These are phyloP conservation scores for Cryptococcus sp. DNA, from an alignment of 1,284 basidiomycete genomes.

Conservation along the genomic window DNA sequence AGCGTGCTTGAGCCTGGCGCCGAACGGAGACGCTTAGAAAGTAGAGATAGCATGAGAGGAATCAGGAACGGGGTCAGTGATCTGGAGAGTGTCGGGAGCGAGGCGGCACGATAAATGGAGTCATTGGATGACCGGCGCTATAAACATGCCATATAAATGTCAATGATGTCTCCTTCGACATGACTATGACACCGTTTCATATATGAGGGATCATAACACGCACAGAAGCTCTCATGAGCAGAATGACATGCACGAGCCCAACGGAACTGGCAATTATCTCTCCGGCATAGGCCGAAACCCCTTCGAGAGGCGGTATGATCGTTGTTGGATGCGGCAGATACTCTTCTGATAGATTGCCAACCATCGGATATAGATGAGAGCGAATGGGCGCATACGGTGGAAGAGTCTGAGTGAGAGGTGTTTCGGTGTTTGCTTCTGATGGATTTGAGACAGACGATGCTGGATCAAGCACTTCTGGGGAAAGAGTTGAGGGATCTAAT, in stretches of 20 bases:
- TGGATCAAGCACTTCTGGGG: conserved; percentile 40
- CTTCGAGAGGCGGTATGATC: conserved; percentile 38
- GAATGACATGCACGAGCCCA: conserved; percentile 61
- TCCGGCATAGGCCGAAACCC: conserved; percentile 27
- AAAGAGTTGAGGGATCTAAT: conserved; percentile 70
- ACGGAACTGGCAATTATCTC: conserved; percentile 42
- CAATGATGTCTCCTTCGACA: not conserved
- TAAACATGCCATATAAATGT: not conserved
- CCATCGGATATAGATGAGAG: conserved; percentile 48
- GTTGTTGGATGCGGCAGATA: conserved; percentile 38
- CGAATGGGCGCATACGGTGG: conserved; percentile 62
- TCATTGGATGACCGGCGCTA: conserved; percentile 7
- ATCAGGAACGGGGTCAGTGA: conserved; percentile 40
- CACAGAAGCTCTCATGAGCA: conserved; percentile 44
- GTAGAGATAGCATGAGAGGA: conserved; percentile 36
- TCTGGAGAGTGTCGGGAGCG: conserved; percentile 44
- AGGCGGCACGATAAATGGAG: conserved; percentile 22
- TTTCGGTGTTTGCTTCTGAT: conserved; percentile 39
- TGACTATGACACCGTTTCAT: too few relatives aligned
- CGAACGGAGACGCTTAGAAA: conserved; percentile 39
- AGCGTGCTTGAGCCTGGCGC: conserved; percentile 25
- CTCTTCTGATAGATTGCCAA: conserved; percentile 37
- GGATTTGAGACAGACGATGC: conserved; percentile 35
- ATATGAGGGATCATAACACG: conserved; percentile 5
- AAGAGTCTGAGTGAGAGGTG: conserved; percentile 52